Percentiles rank a stretch among this genome's conserved stretches.
Conservation (phyloP, 352 stramenopile species). For the Globisporangium paddicum region DNA sequence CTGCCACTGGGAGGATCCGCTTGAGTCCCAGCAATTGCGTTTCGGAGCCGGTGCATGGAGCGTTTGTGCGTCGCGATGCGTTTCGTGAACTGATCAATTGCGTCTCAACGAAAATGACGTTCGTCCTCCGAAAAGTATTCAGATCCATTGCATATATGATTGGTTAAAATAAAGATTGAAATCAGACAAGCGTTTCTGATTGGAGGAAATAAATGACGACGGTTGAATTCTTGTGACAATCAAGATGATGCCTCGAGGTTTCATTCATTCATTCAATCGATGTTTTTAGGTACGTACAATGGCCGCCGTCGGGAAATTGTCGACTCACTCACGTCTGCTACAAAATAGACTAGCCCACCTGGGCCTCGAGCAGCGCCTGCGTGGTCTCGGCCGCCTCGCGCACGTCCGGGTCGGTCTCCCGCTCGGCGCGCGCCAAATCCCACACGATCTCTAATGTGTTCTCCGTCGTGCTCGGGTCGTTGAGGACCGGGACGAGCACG, state of each 20-base stretch:
- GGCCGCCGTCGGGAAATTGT: neutral
- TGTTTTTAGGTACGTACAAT: conserved; percentile 4
- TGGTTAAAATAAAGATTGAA: neutral
- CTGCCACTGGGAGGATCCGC: neutral
- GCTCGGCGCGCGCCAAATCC: conserved; percentile 49
- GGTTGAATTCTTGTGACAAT: too few relatives aligned
- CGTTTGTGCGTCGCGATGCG: neutral
- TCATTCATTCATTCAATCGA: neutral
- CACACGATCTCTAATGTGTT: conserved; percentile 76
- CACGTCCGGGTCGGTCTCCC: conserved; percentile 68
- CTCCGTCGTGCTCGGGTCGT: conserved; percentile 57
- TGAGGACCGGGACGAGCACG: conserved; percentile 60
- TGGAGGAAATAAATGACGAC: neutral
- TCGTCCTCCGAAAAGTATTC: neutral
- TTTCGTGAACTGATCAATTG: neutral
- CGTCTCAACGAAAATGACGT: neutral
- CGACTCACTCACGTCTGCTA: conserved; percentile 9
- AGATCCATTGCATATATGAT: neutral
- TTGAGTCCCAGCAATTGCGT: neutral
- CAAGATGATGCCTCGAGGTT: too few relatives aligned
- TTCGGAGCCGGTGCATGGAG: neutral
- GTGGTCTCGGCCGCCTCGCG: conserved; percentile 66
- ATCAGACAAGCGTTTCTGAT: neutral
- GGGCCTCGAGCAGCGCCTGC: conserved; percentile 42
- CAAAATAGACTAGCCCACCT: conserved; percentile 32